A percentile compares a stretch with the other conserved stretches of the same genome.
These are phyloP conservation scores for Micromonas pusilla DNA, from an alignment of 139 green algal species.

Conservation along the genomic window DNA sequence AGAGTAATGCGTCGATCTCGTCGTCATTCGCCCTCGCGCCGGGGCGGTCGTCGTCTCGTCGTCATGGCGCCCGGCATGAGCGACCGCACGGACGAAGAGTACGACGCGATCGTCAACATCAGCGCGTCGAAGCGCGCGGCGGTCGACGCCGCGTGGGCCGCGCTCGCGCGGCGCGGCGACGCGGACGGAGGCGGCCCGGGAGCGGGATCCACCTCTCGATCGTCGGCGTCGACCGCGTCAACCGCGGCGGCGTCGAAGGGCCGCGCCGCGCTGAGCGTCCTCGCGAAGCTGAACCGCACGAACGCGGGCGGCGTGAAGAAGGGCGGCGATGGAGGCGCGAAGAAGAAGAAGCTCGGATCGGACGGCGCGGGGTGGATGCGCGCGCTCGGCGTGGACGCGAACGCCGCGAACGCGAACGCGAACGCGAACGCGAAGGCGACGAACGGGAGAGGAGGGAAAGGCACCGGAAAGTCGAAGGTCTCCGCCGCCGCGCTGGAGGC, in stretches of 20 bases:
- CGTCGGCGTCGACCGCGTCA: not conserved
- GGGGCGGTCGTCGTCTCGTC: too few relatives aligned
- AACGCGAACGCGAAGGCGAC: not conserved
- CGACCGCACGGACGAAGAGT: not conserved
- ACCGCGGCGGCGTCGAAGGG: not conserved
- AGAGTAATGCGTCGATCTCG: too few relatives aligned
- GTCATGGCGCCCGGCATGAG: too few relatives aligned
- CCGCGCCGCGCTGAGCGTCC: not conserved
- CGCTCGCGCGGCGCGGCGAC: not conserved
- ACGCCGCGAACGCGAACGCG: not conserved
- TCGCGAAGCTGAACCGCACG: not conserved
- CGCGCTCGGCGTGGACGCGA: not conserved
- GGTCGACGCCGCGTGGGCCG: not conserved
- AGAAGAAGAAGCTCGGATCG: not conserved
- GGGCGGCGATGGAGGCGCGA: not conserved
- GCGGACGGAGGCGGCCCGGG: not conserved
- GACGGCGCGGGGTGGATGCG: not conserved
- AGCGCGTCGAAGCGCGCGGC: not conserved
- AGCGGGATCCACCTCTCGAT: too few relatives aligned
- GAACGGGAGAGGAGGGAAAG: not conserved
- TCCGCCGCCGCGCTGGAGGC: constrained; percentile 26
- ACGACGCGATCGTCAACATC: not conserved
- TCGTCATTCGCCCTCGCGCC: too few relatives aligned
- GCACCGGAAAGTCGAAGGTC: not conserved
- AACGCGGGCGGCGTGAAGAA: not conserved